Evolutionary conservation across 2,329 filamentous ascomycete genomes (phyloP), one percentile per base, ranked within the genome.

Genomic region (Sclerotinia borealis): DNA sequence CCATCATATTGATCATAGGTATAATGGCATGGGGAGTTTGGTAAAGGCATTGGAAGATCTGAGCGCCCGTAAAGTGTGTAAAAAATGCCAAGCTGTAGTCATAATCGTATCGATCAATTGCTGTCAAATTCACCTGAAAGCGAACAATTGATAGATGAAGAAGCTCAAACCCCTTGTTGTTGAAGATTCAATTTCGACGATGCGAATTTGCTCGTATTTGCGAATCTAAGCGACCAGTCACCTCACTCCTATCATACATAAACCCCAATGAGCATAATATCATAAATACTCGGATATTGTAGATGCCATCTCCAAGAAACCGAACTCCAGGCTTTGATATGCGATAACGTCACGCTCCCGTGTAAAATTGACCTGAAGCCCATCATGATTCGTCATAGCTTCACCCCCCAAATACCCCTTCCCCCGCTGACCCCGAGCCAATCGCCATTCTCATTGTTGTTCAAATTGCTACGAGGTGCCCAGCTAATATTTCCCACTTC

Each of bases 341-440:
- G 68, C 67, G 55, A 64, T 55, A 63, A 52, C 25, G 31, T 49
- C 49, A 63, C 61, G 50, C 51, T 65, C 56, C 51, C 48, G 49
- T 69, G 64, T 68, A 66, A 66, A 51, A 64, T 50, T 61, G 36
- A 52, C 59, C n/a, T 45, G 59, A 55, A 55, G 25, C 59, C 55
- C 34, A 55, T 63, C 43, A 50, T 63, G 69, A 63, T 67, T 41
- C 49, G 55, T 74, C 68, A 74, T 48, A 74, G 68, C 64, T 72
- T 73, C 29, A 75, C 73, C 7, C 90, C 90, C 90, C 90, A 95
- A 39, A 95, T 84, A 6, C 91, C 91, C 65, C 91, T 81, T 25
- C 91, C 91, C 22, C 89, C 91, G 71, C 88, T 89, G 2, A 95
- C 89, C 50, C 91, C 91, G 8, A 96, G 79, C 91, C 91, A 96